Evolutionary conservation across 169 alveolate genomes (phyloP).

Genomic region (Cryptosporidium muris): DNA sequence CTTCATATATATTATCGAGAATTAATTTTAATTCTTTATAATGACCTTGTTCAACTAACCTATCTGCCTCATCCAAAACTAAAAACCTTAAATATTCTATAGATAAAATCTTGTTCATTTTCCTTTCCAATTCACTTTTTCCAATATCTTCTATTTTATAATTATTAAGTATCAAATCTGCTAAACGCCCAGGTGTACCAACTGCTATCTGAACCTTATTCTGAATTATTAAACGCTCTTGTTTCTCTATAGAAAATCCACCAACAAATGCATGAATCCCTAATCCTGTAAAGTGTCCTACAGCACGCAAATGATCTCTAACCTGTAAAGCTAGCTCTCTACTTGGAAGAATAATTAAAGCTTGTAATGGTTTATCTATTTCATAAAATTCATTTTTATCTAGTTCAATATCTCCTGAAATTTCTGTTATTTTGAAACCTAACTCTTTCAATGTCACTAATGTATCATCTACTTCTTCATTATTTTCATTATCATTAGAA

Average conservation of each 20-base stretch:
- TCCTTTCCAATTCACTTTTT: background rate
- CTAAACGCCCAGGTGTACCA: conserved; percentile 80
- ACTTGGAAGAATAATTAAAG: conserved; percentile 81
- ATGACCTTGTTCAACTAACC: conserved; percentile 83
- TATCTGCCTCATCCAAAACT: conserved; percentile 90
- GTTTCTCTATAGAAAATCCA: conserved; percentile 83
- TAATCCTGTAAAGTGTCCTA: conserved; percentile 72
- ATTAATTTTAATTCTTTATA: conserved; percentile 78
- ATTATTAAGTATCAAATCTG: conserved; percentile 70
- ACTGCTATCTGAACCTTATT: conserved; percentile 77
- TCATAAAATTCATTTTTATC: background rate
- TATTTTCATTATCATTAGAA: background rate
- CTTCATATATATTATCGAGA: conserved; percentile 76
- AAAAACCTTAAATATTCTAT: conserved; percentile 72
- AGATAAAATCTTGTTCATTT: background rate
- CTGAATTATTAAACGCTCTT: conserved; percentile 76
- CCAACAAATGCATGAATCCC: conserved; percentile 80
- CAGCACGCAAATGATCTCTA: conserved; percentile 73
- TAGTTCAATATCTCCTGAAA: background rate
- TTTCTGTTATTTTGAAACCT: conserved; percentile 27
- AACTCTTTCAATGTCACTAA: conserved; percentile 15
- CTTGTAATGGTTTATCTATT: conserved; percentile 32
- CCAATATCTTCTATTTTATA: conserved; percentile 65
- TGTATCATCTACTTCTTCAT: conserved; percentile 14
- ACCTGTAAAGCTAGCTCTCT: conserved; percentile 83